phyloP scores from a whole-genome alignment of 371 early-diverging fungal genomes.

The Dichotomocladium elegans region DNA sequence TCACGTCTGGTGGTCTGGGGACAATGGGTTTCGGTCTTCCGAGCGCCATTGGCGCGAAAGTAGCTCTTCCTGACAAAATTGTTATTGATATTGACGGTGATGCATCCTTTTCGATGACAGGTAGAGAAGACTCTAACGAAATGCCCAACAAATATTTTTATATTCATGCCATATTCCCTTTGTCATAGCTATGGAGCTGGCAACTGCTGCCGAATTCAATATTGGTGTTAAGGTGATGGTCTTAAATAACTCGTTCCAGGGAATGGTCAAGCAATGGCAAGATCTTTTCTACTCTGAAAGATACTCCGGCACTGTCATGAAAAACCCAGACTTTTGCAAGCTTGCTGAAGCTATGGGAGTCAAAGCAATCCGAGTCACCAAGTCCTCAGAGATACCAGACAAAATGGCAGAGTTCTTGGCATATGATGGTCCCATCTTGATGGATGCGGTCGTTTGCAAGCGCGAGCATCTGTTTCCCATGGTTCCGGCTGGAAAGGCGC shows the following conservation, averaged over 20 bases:
- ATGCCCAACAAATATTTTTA: too few relatives aligned
- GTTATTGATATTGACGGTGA: conserved; percentile 98
- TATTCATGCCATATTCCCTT: too few relatives aligned
- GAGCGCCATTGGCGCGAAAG: conserved; percentile 94
- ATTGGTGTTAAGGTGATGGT: conserved; percentile 94
- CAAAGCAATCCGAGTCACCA: conserved; percentile 82
- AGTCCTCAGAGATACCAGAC: conserved; percentile 77
- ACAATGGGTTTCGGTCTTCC: conserved; percentile 98
- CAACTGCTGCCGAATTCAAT: conserved; percentile 93
- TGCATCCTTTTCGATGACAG: conserved; percentile 96
- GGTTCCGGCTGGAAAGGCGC: conserved; percentile 93
- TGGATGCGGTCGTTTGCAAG: conserved; percentile 89
- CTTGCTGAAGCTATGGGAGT: conserved; percentile 93
- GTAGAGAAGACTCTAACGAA: too few relatives aligned
- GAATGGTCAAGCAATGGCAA: conserved; percentile 99
- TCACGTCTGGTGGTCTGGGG: conserved; percentile 95
- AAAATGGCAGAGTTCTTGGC: conserved; percentile 88
- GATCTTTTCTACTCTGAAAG: conserved; percentile 96
- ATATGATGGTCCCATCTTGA: conserved; percentile 83
- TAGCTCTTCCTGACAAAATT: conserved; percentile 86
- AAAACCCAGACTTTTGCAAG: conserved; percentile 97
- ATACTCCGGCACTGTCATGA: conserved; percentile 91
- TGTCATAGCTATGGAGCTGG: conserved; percentile 93
- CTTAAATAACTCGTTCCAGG: conserved; percentile 97
- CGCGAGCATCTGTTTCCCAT: conserved; percentile 95